Percentiles rank a stretch among this genome's conserved stretches.
These are phyloP conservation scores for Rosa multiflora DNA, from an alignment of 306 rosid species.

Conservation along the genomic window DNA sequence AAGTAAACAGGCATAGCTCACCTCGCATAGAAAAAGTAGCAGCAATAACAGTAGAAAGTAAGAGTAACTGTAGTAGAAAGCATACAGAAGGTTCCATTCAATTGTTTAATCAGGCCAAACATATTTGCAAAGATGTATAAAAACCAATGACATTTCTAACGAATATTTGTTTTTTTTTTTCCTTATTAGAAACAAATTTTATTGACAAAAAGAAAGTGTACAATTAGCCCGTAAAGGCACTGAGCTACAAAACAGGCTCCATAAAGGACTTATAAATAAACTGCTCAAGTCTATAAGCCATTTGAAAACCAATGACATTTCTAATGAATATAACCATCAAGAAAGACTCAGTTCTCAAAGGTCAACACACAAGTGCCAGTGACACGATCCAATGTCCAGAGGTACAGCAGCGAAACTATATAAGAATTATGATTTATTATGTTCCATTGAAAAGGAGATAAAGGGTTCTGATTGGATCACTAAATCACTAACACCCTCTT, in stretches of 20 bases:
- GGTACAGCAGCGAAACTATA: neutral
- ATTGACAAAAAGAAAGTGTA: neutral
- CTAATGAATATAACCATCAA: neutral
- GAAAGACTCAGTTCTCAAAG: neutral
- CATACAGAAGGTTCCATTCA: neutral
- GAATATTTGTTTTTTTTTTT: neutral
- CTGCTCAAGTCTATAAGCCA: neutral
- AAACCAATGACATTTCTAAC: neutral
- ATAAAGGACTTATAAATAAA: neutral
- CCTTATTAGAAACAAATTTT: neutral
- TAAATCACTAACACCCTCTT: neutral
- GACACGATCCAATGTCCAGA: neutral
- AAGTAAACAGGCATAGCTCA: neutral
- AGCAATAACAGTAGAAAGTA: neutral
- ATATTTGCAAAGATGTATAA: conserved; percentile 9
- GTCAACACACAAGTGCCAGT: neutral
- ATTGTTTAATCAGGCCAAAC: neutral
- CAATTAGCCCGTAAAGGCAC: neutral
- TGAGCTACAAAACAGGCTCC: neutral
- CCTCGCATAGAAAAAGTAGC: conserved; percentile 14
- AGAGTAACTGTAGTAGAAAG: neutral
- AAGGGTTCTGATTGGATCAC: neutral
- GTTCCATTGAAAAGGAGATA: neutral
- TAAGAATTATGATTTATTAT: neutral
- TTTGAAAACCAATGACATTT: conserved; percentile 8